These are phyloP conservation scores for Delitschia confertaspora DNA, from an alignment of 495 filamentous ascomycete species.

Conservation along the genomic window DNA sequence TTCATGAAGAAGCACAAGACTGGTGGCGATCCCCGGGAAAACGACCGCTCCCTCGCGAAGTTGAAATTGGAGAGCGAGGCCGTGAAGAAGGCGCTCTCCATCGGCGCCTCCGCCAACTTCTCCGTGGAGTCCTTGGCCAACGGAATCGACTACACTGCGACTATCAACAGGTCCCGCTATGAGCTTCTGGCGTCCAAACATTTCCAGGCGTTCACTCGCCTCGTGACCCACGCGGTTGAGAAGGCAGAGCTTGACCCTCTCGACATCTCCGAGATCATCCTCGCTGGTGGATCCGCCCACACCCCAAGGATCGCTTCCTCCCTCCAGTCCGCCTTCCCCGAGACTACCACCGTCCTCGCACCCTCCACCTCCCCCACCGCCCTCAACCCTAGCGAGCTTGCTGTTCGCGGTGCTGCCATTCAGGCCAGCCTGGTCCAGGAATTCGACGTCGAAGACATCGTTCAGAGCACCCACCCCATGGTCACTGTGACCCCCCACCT, in stretches of 20 bases:
- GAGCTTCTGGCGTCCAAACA: slow-evolving; percentile 80
- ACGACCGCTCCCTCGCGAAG: slow-evolving; percentile 76
- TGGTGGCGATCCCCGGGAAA: slow-evolving; percentile 63
- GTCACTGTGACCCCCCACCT: slow-evolving; percentile 91
- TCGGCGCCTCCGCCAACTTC: slow-evolving; percentile 79
- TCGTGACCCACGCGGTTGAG: slow-evolving; percentile 76
- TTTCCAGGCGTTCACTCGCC: slow-evolving; percentile 73
- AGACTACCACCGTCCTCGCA: slow-evolving; percentile 67
- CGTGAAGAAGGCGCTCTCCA: slow-evolving; percentile 78
- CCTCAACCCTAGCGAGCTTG: slow-evolving; percentile 87
- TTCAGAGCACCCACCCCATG: slow-evolving; percentile 89
- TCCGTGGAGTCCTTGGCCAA: slow-evolving; percentile 80
- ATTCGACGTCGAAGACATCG: slow-evolving; percentile 87
- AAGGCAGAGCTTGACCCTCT: slow-evolving; percentile 89
- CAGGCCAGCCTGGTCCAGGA: slow-evolving; percentile 88
- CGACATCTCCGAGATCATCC: slow-evolving; percentile 90
- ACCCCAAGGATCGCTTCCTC: slow-evolving; percentile 83
- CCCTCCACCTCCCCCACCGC: slow-evolving; percentile 67
- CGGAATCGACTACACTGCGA: slow-evolving; percentile 82
- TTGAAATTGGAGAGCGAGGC: slow-evolving; percentile 84
- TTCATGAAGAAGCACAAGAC: slow-evolving; percentile 90
- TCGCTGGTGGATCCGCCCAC: slow-evolving; percentile 86
- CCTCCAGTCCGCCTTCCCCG: slow-evolving; percentile 68
- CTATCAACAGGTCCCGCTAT: slow-evolving; percentile 86
- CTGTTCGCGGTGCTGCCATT: slow-evolving; percentile 84